Conservation (phyloP, 106 monocot genomes). For the Allium fistulosum region DNA sequence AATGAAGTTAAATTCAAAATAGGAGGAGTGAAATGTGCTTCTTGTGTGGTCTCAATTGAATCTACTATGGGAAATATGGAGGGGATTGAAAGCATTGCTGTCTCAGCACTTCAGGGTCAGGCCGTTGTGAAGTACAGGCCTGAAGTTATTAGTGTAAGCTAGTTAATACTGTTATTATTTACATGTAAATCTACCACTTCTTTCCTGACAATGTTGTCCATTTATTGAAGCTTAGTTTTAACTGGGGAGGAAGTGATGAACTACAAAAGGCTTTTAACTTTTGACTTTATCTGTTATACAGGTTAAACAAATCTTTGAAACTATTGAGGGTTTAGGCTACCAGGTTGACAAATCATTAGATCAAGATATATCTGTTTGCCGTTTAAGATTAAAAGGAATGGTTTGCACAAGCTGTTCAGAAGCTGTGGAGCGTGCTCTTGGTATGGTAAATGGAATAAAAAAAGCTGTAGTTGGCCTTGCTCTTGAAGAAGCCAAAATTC, state of each 20-base stretch:
- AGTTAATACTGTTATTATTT: not conserved
- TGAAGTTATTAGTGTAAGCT: constrained; percentile 49
- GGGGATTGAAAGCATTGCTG: constrained; percentile 57
- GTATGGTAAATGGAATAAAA: constrained; percentile 66
- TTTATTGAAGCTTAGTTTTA: too few relatives aligned
- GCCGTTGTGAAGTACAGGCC: constrained; percentile 49
- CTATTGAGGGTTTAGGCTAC: constrained; percentile 54
- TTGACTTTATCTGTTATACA: not conserved
- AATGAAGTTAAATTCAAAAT: constrained; percentile 53
- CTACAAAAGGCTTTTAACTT: too few relatives aligned
- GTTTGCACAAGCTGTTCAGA: constrained; percentile 92
- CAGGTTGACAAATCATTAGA: constrained; percentile 56
- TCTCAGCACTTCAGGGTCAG: constrained; percentile 66
- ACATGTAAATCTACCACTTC: not conserved
- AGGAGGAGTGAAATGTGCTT: constrained; percentile 52
- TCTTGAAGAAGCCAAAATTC: constrained; percentile 89
- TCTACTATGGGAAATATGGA: constrained; percentile 34
- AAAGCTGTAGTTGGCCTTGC: constrained; percentile 89
- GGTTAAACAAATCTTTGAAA: constrained; percentile 56
- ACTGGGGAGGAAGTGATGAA: too few relatives aligned
- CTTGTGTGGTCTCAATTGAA: constrained; percentile 64
- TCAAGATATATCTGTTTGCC: constrained; percentile 67
- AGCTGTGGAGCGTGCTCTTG: constrained; percentile 67
- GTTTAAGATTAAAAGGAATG: constrained; percentile 86
- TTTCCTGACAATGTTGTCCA: too few relatives aligned